A percentile compares a stretch with the other conserved stretches of the same genome.
These are phyloP conservation scores for Amanita subjunquillea DNA, from an alignment of 768 basidiomycete genomes.

Conservation along the genomic window DNA sequence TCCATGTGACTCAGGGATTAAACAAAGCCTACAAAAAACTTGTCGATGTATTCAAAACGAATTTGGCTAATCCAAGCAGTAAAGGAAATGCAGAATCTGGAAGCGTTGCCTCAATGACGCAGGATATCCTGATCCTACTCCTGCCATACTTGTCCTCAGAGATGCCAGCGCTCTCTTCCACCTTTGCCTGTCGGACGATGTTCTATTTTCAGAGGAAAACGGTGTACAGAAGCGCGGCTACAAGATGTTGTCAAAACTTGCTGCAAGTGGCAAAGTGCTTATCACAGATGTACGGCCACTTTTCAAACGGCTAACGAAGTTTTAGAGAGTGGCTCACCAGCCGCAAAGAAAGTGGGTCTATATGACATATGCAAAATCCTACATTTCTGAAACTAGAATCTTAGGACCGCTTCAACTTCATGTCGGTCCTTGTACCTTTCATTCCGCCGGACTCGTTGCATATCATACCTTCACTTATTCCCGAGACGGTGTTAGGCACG, in stretches of 20 bases:
- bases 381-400: conserved; percentile 7
- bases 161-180: conserved; percentile 60
- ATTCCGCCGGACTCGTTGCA: conserved; percentile 70
- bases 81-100: conserved; percentile 25
- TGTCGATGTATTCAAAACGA: conserved; percentile 56
- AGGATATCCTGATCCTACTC: conserved; percentile 81
- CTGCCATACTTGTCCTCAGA: conserved; percentile 59
- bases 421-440: conserved; percentile 55
- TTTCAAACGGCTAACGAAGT: conserved; percentile 50
- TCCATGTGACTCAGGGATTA: conserved; percentile 40
- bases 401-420: conserved; percentile 76
- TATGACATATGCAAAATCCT: neutral
- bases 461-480: conserved; percentile 79
- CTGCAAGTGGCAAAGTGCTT: conserved; percentile 51
- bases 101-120: conserved; percentile 50
- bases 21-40: conserved; percentile 78
- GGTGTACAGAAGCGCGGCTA: conserved; percentile 95
- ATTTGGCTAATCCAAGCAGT: conserved; percentile 33
- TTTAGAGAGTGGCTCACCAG: conserved; percentile 56
- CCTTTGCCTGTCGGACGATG: conserved; percentile 52
- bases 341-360: conserved; percentile 70
- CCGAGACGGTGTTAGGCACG: conserved; percentile 90
- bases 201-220: conserved; percentile 72
- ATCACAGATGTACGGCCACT: conserved; percentile 42
- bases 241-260: conserved; percentile 68